phyloP scores from a whole-genome alignment of 2,329 filamentous ascomycete species.

The Pseudogymnoascus sp. region DNA sequence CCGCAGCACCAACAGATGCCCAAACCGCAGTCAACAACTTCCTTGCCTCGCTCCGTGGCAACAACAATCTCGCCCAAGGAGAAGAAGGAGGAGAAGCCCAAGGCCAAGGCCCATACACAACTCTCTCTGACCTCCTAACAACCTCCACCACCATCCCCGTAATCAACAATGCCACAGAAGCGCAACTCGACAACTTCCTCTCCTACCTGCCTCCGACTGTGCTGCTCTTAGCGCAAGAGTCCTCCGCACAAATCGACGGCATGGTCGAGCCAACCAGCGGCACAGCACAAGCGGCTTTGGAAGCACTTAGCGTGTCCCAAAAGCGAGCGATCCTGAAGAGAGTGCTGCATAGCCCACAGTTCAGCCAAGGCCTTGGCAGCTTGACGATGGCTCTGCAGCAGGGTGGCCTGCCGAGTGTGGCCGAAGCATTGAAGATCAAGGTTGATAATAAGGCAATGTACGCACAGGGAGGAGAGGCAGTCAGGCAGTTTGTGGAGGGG shows the following conservation, averaged over 20 bases:
- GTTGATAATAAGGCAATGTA: slow-evolving; percentile 83
- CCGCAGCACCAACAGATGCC: slow-evolving; percentile 54
- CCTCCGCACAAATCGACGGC: slow-evolving; percentile 47
- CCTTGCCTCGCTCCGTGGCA: slow-evolving; percentile 68
- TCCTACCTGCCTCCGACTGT: slow-evolving; percentile 72
- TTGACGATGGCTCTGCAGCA: slow-evolving; percentile 84
- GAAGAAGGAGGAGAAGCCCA: slow-evolving; percentile 32
- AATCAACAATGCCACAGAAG: slow-evolving; percentile 51
- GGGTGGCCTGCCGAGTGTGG: slow-evolving; percentile 82
- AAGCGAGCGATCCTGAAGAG: slow-evolving; percentile 76
- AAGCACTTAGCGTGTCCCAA: slow-evolving; percentile 64
- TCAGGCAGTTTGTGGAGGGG: slow-evolving; percentile 86
- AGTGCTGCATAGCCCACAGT: slow-evolving; percentile 83
- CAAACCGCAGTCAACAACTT: slow-evolving; percentile 80
- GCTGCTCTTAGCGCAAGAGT: slow-evolving; percentile 67
- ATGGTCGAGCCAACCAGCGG: slow-evolving; percentile 62
- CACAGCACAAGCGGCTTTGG: slow-evolving; percentile 64
- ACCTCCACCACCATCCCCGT: slow-evolving; percentile 71
- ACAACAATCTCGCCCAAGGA: slow-evolving; percentile 21
- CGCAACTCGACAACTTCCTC: slow-evolving; percentile 69
- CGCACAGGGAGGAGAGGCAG: slow-evolving; percentile 80
- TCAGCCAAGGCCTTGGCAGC: slow-evolving; percentile 77
- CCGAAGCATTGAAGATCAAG: slow-evolving; percentile 74
- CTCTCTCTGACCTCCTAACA: slow-evolving; percentile 78
- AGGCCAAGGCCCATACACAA: slow-evolving; percentile 65